A percentile compares a stretch with the other conserved stretches of the same genome.
These are phyloP conservation scores for Suillus luteus DNA, from an alignment of 768 basidiomycete species.

Conservation along the genomic window DNA sequence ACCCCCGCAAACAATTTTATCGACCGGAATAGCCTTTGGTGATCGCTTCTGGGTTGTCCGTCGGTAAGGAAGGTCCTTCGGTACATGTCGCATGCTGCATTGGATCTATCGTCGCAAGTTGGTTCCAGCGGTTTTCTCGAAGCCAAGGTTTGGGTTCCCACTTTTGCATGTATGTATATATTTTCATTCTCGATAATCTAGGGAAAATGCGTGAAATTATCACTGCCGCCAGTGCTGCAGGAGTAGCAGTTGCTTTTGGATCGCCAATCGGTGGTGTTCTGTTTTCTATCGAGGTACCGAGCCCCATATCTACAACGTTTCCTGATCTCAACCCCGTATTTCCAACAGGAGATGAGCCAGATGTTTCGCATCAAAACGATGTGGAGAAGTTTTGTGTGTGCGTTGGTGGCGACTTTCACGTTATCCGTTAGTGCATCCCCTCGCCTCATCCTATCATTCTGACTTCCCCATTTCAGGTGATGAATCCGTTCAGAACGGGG, in stretches of 20 bases:
- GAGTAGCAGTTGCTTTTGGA: conserved; percentile 98
- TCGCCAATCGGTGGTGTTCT: conserved; percentile 97
- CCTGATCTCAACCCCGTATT: conserved; percentile 6
- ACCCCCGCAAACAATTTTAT: conserved; percentile 6
- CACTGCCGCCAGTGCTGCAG: conserved; percentile 94
- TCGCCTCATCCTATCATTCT: conserved; percentile 19
- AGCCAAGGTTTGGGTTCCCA: conserved; percentile 71
- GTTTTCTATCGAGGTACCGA: conserved; percentile 91
- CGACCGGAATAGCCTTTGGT: conserved; percentile 75
- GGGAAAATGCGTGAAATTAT: conserved; percentile 88
- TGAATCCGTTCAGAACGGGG: conserved; percentile 98
- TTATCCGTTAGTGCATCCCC: conserved; percentile 68
- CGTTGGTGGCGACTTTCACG: conserved; percentile 94
- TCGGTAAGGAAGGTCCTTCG: conserved; percentile 98
- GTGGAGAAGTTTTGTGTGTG: conserved; percentile 98
- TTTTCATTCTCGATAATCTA: conserved; percentile 31
- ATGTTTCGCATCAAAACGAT: conserved; percentile 96
- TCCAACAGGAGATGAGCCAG: conserved; percentile 93
- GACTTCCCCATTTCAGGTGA: conserved; percentile 56
- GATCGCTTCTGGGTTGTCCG: conserved; percentile 94
- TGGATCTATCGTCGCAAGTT: conserved; percentile 84
- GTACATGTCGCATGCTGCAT: conserved; percentile 97
- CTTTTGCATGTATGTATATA: conserved; percentile 7
- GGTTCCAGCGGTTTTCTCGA: conserved; percentile 78
- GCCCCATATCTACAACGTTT: neutral